Evolutionary conservation across 441 rosid species (phyloP), one percentile per base, ranked within the genome.

Genomic region (Gossypium lobatum): DNA sequence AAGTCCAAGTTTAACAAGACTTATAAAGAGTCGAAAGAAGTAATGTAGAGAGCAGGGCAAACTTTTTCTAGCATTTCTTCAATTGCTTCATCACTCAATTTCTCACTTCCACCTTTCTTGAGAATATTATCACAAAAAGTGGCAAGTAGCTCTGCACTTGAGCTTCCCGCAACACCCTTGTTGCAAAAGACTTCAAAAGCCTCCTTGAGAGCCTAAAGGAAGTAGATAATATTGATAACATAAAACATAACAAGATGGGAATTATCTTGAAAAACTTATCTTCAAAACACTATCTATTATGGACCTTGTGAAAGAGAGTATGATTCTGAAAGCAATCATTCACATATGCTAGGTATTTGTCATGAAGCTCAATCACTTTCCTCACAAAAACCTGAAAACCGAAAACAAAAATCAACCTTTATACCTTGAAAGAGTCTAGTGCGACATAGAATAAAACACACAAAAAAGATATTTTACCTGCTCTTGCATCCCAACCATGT

Each of bases 11-110:
- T n/a, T n/a, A n/a, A n/a, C n/a, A n/a, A n/a, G n/a, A n/a, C n/a
- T n/a, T n/a, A n/a, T n/a, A n/a, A n/a, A n/a, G n/a, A n/a, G n/a
- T n/a, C n/a, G n/a, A n/a, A n/a, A n/a, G n/a, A n/a, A n/a, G n/a
- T n/a, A 2, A 13, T 42, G 1, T 70, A 37, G 52, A 21, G 63
- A 11, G n/a, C 13, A 39, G 17, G 62, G 1, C 73, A 72, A 53
- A 85, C 88, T 87, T 85, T 85, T 70, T 85, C 87, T 23, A 85
- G 87, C 9, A 82, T 83, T 59, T 83, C 88, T 58, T 85, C 88
- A 28, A 85, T 80, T 23, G 87, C 85, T 77, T 83, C 87, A 82
- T 85, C 88, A 48, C 75, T 67, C 60, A 85, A 73, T 73, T 85
- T 85, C 75, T 83, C 88, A 55, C 84, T 80, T 26, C 87, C 87